Base-by-base conservation (phyloP, 2,329 filamentous ascomycete species). In the Monosporascus sp. region DNA sequence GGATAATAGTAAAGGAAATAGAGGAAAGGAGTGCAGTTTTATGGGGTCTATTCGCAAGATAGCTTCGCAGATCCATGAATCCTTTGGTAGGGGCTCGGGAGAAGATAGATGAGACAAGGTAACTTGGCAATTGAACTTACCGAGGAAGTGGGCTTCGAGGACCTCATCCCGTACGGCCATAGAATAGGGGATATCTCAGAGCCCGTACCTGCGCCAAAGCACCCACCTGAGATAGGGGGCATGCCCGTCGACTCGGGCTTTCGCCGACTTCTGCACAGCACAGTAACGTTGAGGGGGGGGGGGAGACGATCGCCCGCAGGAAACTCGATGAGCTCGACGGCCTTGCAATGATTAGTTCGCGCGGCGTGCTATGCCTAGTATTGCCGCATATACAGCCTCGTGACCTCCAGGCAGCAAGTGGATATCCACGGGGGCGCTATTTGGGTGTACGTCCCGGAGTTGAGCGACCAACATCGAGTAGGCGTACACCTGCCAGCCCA, bases 401-500 rank as follows among this genome's bases (percentile, higher is more conserved):
- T 91, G 17, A 80, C 85, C 0, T 92, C 92, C 63, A 83, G 84
- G 1, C 83, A 86, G 69, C 90, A 90, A 66, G 90, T 86, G 85
- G 88, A 92, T 65, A 83, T 82, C 54, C 74, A 87, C 1, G 87
- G 88, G 0, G 61, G 69, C 3, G 83, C 90, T 55, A 79, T 91
- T 47, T 73, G 82, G 24, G 75, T 73, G 40, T 91, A 83, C 69
- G 81, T 88, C 0, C 87, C 88, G 0, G 88, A 91, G 67, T 71
- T 91, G 40, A 75, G 71, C 53, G 62, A 76, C 0, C 76, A 34
- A 34, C 31, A 5, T 87, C 57, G 77, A 85, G 16, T 78, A 79
- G 51, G 90, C 87, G 68, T 90, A 81, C 62, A 90, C 92, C 34
- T 92, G 90, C 60, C 88, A 92, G 73, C 88, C 88, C 6, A 34